Conservation (phyloP, 2,329 filamentous ascomycete species). For the Xenosphaeropsis pyriputrescens region DNA sequence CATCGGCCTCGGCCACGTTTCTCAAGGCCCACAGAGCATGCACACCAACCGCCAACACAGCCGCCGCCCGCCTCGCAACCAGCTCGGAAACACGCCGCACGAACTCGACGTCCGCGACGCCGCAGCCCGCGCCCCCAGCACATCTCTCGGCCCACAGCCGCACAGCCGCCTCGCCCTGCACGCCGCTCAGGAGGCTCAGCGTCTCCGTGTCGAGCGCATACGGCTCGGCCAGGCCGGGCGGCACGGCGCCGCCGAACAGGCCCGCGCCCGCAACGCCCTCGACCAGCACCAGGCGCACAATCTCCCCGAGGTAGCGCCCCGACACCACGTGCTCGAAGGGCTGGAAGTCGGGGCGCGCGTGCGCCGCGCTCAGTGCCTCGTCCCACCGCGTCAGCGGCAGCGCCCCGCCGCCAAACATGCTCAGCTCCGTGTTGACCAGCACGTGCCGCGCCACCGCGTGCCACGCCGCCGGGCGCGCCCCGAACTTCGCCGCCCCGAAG, state of each 20-base stretch:
- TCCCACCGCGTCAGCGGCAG: constrained; percentile 50
- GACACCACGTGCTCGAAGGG: constrained; percentile 47
- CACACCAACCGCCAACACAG: constrained; percentile 41
- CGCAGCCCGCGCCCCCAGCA: too few relatives aligned
- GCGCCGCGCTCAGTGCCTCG: constrained; percentile 30
- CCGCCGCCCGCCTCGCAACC: constrained; percentile 41
- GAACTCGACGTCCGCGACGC: constrained; percentile 29
- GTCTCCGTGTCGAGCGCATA: constrained; percentile 45
- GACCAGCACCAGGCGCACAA: constrained; percentile 39
- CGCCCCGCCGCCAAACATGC: constrained; percentile 48
- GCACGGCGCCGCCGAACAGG: constrained; percentile 39
- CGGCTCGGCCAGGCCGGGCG: constrained; percentile 31
- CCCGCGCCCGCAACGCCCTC: constrained; percentile 41
- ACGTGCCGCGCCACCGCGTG: constrained; percentile 43
- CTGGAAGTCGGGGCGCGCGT: constrained; percentile 43
- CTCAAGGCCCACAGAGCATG: constrained; percentile 44
- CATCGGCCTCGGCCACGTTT: constrained; percentile 25
- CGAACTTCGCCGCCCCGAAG: constrained; percentile 40
- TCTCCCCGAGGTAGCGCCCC: constrained; percentile 53
- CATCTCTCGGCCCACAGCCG: too few relatives aligned
- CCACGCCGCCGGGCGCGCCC: constrained; percentile 37
- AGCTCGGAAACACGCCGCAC: constrained; percentile 37
- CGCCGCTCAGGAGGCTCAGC: too few relatives aligned
- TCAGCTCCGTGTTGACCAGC: constrained; percentile 52
- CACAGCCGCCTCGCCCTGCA: too few relatives aligned